Evolutionary conservation across 2,329 filamentous ascomycete genomes (phyloP), one percentile per base, ranked within the genome.

Genomic region (Raffaelea albimanens): DNA sequence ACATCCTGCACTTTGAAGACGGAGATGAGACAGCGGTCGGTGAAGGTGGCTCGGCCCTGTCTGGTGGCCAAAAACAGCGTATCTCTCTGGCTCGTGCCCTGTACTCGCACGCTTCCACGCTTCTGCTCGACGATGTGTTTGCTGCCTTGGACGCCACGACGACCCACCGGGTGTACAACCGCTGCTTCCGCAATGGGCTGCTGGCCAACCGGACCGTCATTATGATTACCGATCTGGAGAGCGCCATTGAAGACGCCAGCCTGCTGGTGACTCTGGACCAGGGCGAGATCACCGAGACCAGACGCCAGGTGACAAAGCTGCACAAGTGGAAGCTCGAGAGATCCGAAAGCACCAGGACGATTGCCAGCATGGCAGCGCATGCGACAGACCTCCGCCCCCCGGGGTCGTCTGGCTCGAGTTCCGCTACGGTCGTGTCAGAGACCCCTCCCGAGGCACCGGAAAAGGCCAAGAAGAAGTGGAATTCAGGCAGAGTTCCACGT

Each of bases 21-120:
- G 90, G 90, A 43, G 90, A 96, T 60, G 78, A 89, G 61, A 95
- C 90, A 0, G 68, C 93, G 18, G 89, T 95, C 34, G 90, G 90
- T 43, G 90, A 96, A 62, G 95, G 95, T 63, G 90, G 90, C 20
- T 93, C 95, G 50, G 87, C 88, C 14, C 76, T 96, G 13, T 95
- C 90, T 11, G 90, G 90, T 53, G 90, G 90, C 4, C 90, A 96
- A 65, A 95, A 95, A 65, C 89, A 95, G 64, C 81, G 90, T 46
- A 94, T 96, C 40, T 94, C 88, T 20, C 75, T 96, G 43, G 90
- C 90, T 16, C 81, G 90, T 56, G 90, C 90, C 2, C 72, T 96
- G 16, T 96, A 96, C 65, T 91, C 86, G 55, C 87, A 85, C 2
- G 89, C 87, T 4, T 82, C 82, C 38, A 87, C 95, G 62, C 68